Conservation (phyloP, 495 filamentous ascomycete genomes). For the Hyaloscypha variabilis region DNA sequence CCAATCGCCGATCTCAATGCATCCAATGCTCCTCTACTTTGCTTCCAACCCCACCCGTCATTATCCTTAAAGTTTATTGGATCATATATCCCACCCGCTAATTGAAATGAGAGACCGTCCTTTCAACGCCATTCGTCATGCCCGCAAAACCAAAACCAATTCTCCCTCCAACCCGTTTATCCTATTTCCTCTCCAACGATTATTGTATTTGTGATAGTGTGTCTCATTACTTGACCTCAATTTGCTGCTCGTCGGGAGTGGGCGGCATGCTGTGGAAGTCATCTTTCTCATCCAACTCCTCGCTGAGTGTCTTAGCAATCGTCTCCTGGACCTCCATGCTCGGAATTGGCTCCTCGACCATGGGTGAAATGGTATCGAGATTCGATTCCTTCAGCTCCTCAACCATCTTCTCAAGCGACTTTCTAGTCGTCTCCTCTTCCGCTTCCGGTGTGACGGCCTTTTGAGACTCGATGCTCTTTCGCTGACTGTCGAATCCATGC, state of each 20-base stretch:
- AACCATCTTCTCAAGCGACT: background rate
- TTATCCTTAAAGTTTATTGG: background rate
- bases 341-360: background rate
- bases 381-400: slow-evolving; percentile 1
- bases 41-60: background rate
- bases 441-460: background rate
- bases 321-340: background rate
- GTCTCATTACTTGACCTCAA: background rate
- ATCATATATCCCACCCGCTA: background rate
- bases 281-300: slow-evolving; percentile 5
- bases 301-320: background rate
- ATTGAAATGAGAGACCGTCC: background rate
- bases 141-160: too few relatives aligned
- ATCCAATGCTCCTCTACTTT: background rate
- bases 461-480: background rate
- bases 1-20: background rate
- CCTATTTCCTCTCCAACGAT: background rate
- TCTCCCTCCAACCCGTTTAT: too few relatives aligned
- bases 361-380: background rate
- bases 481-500: slow-evolving; percentile 8
- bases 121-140: background rate
- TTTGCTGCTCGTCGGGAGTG: background rate
- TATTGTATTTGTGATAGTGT: background rate
- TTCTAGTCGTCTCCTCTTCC: background rate
- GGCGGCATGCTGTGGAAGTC: background rate